These are phyloP conservation scores for Apophysomyces sp. DNA, from an alignment of 371 early-diverging fungal species.

Conservation along the genomic window DNA sequence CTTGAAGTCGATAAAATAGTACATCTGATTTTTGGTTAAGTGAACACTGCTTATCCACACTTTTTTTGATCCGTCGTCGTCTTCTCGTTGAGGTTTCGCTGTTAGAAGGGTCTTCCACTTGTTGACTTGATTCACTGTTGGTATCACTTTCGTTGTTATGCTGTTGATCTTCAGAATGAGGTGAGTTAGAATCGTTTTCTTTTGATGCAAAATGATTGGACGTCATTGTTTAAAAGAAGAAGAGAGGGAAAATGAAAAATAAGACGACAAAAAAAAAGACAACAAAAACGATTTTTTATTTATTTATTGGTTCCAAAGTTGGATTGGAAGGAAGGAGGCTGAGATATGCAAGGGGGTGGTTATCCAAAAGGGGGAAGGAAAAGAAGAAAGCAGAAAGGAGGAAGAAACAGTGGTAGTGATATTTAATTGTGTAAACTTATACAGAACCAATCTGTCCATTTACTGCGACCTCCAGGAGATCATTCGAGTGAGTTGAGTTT, in stretches of 20 bases:
- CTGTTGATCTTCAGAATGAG: neutral
- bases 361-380: neutral
- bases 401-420: neutral
- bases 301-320: constrained; percentile 5
- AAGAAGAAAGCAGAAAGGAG: neutral
- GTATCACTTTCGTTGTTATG: neutral
- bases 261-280: constrained; percentile 9
- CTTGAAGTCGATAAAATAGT: constrained; percentile 23
- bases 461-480: constrained; percentile 17
- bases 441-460: neutral
- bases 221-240: neutral
- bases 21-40: neutral
- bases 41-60: neutral
- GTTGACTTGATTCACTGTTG: neutral
- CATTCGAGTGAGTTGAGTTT: constrained; percentile 13
- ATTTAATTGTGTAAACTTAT: neutral
- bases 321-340: constrained; percentile 9
- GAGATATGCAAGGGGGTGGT: constrained; percentile 9
- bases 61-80: neutral
- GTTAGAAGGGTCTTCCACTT: neutral
- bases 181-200: neutral
- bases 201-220: neutral
- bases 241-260: constrained; percentile 10
- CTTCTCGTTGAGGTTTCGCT: neutral
- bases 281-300: constrained; percentile 5